Base-by-base conservation (phyloP, 345 rosid species). In the Anastatica hierochuntica region DNA sequence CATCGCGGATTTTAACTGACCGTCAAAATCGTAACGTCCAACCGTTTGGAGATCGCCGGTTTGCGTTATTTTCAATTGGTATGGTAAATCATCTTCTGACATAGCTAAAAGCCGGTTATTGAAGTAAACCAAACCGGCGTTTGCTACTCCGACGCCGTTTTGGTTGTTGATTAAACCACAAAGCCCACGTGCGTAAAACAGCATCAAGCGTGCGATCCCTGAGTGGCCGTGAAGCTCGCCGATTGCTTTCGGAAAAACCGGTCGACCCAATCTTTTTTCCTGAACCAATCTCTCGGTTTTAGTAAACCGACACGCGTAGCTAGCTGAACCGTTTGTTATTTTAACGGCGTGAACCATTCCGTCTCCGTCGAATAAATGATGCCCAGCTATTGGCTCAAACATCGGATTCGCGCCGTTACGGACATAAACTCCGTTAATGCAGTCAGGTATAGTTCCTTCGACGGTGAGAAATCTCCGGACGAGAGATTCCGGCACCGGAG, bases 341-440 rank as follows among this genome's bases (percentile, higher is more conserved):
- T 50, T 63, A 39, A 90, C 85, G 6, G 95, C 87, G 51, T 90
- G 98, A 21, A 90, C 82, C 98, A 90, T 90, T 19, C 98, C 98
- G 53, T 90, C 98, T 3, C 98, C 96, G 71, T 90, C 98, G 38
- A 90, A 90, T 6, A 90, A 57, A 62, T 90, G 98, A 69, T 90
- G 98, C 1, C 96, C 98, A 13, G 95, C 87, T 14, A 71, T 67
- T 0, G 98, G 98, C 60, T 84, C 77, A 35, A 80, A 79, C 34
- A 84, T 72, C 9, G 98, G 98, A 62, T 90, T 90, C 3, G 96
- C 98, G 2, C 98, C 98, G 79, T 90, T 90, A 14, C 98, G 84
- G 53, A 82, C 66, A 55, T 90, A 90, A 6, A 87, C 92, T 4
- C 98, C 98, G 49, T 75, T 58, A 41, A 90, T 77, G 72, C 89